Conservation (phyloP, 257 asterid species). For the Fraxinus quadrangulata region DNA sequence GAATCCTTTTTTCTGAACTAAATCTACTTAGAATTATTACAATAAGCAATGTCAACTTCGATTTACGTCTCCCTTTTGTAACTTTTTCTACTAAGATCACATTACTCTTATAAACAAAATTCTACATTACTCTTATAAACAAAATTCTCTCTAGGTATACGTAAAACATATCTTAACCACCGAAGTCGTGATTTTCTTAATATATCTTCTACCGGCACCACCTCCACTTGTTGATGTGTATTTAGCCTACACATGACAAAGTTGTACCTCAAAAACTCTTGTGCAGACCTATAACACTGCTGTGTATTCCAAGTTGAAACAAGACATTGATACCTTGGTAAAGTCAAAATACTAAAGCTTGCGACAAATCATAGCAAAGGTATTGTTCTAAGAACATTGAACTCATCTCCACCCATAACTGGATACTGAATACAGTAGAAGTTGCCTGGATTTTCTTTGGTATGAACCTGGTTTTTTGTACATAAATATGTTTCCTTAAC, state of each 20-base stretch:
- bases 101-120: too few species aligned
- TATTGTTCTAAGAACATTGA: conserved; percentile 21
- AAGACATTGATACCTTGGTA: conserved; percentile 1
- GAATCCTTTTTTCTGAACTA: neutral
- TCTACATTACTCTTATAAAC: too few species aligned
- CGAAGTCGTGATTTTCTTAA: neutral
- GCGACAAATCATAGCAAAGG: neutral
- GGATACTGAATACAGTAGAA: conserved; percentile 10
- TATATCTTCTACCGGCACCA: neutral
- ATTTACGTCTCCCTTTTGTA: neutral
- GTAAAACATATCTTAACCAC: too few species aligned
- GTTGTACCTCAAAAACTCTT: conserved; percentile 1
- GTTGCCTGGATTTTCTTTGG: conserved; percentile 22
- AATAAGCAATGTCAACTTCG: neutral
- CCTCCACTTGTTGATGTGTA: neutral
- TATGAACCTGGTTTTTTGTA: conserved; percentile 4
- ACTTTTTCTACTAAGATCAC: neutral
- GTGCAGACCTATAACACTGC: conserved; percentile 17
- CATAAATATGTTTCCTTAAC: conserved; percentile 4
- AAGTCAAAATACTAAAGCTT: conserved; percentile 4
- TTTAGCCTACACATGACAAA: neutral
- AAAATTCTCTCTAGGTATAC: too few species aligned
- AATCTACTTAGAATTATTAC: neutral
- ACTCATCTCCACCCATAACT: conserved; percentile 28
- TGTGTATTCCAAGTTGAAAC: conserved; percentile 23